Evolutionary conservation across 306 rosid species (phyloP).

Genomic region (Spatholobus suberectus): DNA sequence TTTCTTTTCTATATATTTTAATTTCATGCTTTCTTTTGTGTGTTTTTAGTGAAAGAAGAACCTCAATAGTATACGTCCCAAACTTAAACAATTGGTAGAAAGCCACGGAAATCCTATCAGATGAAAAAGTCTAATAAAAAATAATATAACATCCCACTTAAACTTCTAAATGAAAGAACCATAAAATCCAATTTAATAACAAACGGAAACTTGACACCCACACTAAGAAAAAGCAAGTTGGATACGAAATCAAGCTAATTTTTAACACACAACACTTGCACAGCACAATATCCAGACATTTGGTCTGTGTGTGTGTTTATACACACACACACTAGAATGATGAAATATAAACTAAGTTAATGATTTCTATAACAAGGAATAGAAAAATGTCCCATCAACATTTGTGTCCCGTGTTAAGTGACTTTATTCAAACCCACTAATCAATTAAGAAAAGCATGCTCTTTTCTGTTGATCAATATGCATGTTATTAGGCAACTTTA

Average conservation of each 20-base stretch:
- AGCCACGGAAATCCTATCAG: too few species aligned
- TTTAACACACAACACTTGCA: not conserved
- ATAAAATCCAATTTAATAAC: not conserved
- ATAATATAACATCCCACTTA: not conserved
- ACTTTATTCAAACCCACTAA: constrained; percentile 38
- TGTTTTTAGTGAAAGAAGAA: too few species aligned
- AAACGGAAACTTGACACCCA: constrained; percentile 15
- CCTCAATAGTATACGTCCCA: too few species aligned
- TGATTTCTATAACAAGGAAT: constrained; percentile 11
- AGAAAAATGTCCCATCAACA: constrained; percentile 27
- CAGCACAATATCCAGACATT: constrained; percentile 4
- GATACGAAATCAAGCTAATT: not conserved
- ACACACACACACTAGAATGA: not conserved
- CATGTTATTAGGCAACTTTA: constrained; percentile 47
- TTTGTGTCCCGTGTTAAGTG: constrained; percentile 31
- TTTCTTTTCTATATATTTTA: too few species aligned
- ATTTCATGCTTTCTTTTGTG: too few species aligned
- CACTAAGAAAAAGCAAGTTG: constrained; percentile 6
- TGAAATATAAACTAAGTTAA: constrained; percentile 9
- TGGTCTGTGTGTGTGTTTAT: not conserved
- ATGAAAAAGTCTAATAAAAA: too few species aligned
- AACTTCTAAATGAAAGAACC: not conserved
- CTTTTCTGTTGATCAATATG: constrained; percentile 20
- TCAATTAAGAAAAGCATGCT: constrained; percentile 42
- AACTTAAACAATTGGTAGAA: too few species aligned